Percentiles rank a stretch among this genome's conserved stretches.
These are phyloP conservation scores for Kalaharituber pfeilii DNA, from an alignment of 2,329 filamentous ascomycete genomes.

Conservation along the genomic window DNA sequence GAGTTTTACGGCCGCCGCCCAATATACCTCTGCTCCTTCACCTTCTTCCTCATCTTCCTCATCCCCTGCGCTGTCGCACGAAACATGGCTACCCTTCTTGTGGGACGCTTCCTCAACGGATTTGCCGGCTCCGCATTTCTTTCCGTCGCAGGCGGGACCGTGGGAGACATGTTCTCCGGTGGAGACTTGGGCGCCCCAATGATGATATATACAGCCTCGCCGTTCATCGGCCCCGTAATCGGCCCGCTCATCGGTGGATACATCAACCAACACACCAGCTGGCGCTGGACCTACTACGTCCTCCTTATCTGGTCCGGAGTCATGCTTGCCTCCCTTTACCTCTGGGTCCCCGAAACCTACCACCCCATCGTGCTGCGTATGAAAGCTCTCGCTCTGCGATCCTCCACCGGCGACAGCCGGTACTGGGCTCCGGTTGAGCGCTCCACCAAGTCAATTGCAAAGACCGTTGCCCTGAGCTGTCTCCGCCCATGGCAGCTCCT, in stretches of 20 bases:
- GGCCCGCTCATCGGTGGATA: constrained; percentile 56
- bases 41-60: constrained; percentile 60
- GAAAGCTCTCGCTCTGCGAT: constrained; percentile 53
- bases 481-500: constrained; percentile 49
- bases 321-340: constrained; percentile 44
- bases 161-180: constrained; percentile 58
- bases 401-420: constrained; percentile 57
- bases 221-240: constrained; percentile 45
- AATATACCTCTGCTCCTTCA: constrained; percentile 61
- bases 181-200: constrained; percentile 60
- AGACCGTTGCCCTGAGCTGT: constrained; percentile 42
- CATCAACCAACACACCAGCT: constrained; percentile 57
- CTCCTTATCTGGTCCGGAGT: constrained; percentile 64
- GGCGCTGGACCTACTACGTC: constrained; percentile 74
- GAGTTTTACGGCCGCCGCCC: constrained; percentile 66
- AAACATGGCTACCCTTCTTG: constrained; percentile 64
- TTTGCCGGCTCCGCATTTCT: constrained; percentile 51
- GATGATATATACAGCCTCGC: constrained; percentile 56
- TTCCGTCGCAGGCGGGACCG: constrained; percentile 65
- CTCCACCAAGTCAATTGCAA: constrained; percentile 46
- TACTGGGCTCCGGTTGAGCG: constrained; percentile 67
- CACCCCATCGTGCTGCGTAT: constrained; percentile 53
- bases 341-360: constrained; percentile 78
- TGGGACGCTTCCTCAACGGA: constrained; percentile 61
- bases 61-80: constrained; percentile 65